These are phyloP conservation scores for Pyrrhoderma noxium DNA, from an alignment of 1,284 basidiomycete species.

Conservation along the genomic window DNA sequence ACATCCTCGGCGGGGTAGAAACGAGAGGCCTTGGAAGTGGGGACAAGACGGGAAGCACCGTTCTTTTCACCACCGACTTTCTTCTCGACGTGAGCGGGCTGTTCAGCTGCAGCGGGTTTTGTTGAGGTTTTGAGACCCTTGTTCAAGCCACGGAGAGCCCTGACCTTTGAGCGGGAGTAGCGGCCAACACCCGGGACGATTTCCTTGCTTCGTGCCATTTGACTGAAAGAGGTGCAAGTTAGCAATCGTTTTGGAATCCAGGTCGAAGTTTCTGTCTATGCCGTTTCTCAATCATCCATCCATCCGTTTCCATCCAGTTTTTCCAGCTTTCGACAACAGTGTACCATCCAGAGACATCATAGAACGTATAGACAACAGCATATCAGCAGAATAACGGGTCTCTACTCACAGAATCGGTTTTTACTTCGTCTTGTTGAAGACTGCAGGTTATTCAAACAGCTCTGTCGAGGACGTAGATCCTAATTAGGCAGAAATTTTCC, in stretches of 20 bases:
- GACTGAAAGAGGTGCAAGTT: constrained; percentile 21
- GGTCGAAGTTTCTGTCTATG: neutral
- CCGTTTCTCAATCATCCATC: neutral
- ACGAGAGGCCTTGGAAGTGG: constrained; percentile 82
- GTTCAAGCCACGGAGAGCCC: constrained; percentile 72
- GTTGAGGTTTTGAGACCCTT: constrained; percentile 77
- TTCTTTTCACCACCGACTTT: constrained; percentile 87
- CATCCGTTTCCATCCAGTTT: neutral
- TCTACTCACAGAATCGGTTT: too few species aligned
- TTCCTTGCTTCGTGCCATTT: constrained; percentile 93
- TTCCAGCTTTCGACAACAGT: neutral
- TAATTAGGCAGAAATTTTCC: too few species aligned
- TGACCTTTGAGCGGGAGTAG: constrained; percentile 75
- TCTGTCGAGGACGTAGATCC: too few species aligned
- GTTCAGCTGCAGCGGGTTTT: constrained; percentile 53
- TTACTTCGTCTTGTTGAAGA: constrained; percentile 3
- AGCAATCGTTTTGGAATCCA: constrained; percentile 16
- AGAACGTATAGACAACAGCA: too few species aligned
- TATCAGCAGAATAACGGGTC: too few species aligned
- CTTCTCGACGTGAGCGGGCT: constrained; percentile 70
- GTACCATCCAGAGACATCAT: too few species aligned
- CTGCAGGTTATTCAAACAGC: too few species aligned
- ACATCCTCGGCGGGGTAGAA: constrained; percentile 99
- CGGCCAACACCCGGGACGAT: constrained; percentile 81
- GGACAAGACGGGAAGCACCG: constrained; percentile 80